Conservation (phyloP, 352 stramenopile genomes). For the Globisporangium polare region DNA sequence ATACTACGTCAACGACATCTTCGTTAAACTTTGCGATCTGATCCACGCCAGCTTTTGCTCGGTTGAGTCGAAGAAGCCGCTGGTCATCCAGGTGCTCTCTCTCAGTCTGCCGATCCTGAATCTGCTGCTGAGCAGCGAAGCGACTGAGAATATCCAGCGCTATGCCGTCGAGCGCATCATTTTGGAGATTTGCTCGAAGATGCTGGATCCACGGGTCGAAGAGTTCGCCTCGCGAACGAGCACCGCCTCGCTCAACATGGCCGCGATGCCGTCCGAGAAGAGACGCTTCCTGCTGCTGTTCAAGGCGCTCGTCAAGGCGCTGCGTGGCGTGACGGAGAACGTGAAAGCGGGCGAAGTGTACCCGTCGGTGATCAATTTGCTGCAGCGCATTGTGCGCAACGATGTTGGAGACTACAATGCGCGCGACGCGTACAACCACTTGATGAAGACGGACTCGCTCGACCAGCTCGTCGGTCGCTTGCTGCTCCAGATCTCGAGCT, state of each 20-base stretch:
- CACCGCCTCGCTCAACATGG: slow-evolving; percentile 32
- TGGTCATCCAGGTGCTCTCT: slow-evolving; percentile 68
- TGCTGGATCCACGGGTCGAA: slow-evolving; percentile 69
- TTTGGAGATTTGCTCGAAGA: slow-evolving; percentile 68
- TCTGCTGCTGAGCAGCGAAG: slow-evolving; percentile 54
- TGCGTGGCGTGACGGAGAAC: slow-evolving; percentile 51
- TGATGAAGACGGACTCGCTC: slow-evolving; percentile 73
- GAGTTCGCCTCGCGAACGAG: slow-evolving; percentile 43
- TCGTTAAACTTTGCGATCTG: slow-evolving; percentile 65
- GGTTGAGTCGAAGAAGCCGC: slow-evolving; percentile 52
- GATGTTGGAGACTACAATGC: slow-evolving; percentile 79
- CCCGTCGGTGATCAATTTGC: slow-evolving; percentile 69
- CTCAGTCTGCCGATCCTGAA: slow-evolving; percentile 69
- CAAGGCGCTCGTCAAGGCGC: slow-evolving; percentile 63
- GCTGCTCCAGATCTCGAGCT: slow-evolving; percentile 55
- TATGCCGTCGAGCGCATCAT: slow-evolving; percentile 75
- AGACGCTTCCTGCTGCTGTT: slow-evolving; percentile 66
- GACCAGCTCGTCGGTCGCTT: slow-evolving; percentile 76
- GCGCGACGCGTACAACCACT: slow-evolving; percentile 59
- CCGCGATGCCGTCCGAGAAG: slow-evolving; percentile 41
- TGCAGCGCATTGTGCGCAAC: slow-evolving; percentile 78
- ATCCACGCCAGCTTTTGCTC: slow-evolving; percentile 70
- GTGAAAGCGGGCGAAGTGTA: slow-evolving; percentile 69
- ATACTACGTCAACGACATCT: slow-evolving; percentile 78
- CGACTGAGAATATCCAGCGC: slow-evolving; percentile 58